A percentile compares a stretch with the other conserved stretches of the same genome.
Evolutionary conservation across 148 eudicot species (phyloP).

Genomic region (Chenopodium berlandieri): DNA sequence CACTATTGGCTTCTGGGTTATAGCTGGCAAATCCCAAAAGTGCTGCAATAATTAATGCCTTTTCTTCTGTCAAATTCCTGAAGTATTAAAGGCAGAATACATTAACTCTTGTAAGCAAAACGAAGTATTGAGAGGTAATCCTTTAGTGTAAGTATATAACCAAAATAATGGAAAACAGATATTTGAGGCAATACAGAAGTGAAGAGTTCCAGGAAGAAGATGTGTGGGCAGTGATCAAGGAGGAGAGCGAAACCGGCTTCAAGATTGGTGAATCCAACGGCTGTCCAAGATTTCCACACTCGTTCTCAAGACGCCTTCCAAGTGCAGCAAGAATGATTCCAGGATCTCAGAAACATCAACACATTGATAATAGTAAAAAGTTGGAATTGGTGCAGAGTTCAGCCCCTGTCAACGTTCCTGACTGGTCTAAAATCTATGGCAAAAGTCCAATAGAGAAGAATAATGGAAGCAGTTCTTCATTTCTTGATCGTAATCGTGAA

Average conservation of each 20-base stretch:
- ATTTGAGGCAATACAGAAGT: constrained; percentile 34
- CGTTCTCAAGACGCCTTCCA: constrained; percentile 39
- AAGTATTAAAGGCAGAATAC: constrained; percentile 1
- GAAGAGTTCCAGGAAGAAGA: constrained; percentile 73
- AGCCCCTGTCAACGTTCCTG: constrained; percentile 71
- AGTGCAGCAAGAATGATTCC: constrained; percentile 59
- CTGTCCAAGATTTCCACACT: constrained; percentile 17
- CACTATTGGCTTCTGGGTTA: constrained; percentile 16
- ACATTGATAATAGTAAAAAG: constrained; percentile 14
- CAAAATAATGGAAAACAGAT: constrained; percentile 39
- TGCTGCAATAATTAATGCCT: constrained; percentile 23
- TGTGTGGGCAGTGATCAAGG: constrained; percentile 50
- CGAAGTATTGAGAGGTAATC: background rate
- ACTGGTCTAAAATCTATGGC: constrained; percentile 75
- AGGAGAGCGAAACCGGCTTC: constrained; percentile 4
- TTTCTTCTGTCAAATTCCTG: background rate
- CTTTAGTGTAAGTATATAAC: background rate
- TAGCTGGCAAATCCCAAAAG: constrained; percentile 18
- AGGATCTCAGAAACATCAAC: constrained; percentile 23
- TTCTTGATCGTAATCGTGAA: constrained; percentile 17
- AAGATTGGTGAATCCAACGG: background rate
- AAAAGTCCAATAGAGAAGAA: constrained; percentile 27
- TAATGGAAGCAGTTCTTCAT: constrained; percentile 13
- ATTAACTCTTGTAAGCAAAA: background rate
- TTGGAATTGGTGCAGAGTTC: constrained; percentile 38